Conservation (phyloP, 345 rosid species). For the Salix purpurea region DNA sequence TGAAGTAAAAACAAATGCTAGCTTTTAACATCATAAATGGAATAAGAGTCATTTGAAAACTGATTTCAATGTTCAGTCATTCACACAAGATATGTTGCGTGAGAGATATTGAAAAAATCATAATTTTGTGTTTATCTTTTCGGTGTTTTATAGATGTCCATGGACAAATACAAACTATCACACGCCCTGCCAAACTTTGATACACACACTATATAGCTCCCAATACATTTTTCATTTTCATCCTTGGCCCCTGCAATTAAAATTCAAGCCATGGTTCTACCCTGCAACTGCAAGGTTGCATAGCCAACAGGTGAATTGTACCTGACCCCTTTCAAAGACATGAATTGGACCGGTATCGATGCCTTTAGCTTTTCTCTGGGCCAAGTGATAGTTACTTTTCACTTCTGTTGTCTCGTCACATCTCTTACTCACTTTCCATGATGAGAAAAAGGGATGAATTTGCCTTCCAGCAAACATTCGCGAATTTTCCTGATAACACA, state of each 20-base stretch:
- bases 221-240: neutral
- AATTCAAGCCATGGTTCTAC: neutral
- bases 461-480: slow-evolving; percentile 64
- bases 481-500: slow-evolving; percentile 67
- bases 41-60: neutral
- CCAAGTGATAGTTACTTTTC: slow-evolving; percentile 23
- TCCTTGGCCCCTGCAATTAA: neutral
- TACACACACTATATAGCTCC: neutral
- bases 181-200: neutral
- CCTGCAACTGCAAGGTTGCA: neutral
- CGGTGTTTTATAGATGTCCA: neutral
- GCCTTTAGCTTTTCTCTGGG: slow-evolving; percentile 27
- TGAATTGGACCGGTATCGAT: slow-evolving; percentile 70
- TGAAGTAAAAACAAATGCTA: neutral
- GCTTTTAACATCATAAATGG: neutral
- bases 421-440: slow-evolving; percentile 47
- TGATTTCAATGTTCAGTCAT: neutral
- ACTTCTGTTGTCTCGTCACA: slow-evolving; percentile 34
- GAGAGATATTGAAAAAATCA: neutral
- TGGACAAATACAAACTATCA: neutral
- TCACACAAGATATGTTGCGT: neutral
- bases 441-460: slow-evolving; percentile 79
- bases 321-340: slow-evolving; percentile 71
- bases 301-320: slow-evolving; percentile 13
- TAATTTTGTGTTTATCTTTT: neutral